phyloP scores from a whole-genome alignment of 2,329 filamentous ascomycete genomes.

The Sporothrix brunneoviolacea region DNA sequence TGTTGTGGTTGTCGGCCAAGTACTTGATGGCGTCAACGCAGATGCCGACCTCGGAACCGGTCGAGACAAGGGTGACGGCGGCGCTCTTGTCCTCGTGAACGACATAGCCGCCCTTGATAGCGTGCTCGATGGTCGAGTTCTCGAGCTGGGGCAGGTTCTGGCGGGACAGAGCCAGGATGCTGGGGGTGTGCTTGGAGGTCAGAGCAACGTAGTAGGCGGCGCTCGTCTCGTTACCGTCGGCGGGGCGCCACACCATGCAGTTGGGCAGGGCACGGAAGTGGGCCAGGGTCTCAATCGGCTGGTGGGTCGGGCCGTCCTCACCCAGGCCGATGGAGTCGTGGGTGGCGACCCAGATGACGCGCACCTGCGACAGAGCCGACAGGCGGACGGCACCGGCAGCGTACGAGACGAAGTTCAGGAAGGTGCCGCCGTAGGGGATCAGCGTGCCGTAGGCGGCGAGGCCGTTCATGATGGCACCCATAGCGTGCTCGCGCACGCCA shows the following conservation, averaged over 20 bases:
- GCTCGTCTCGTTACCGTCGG: conserved; percentile 96
- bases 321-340: conserved; percentile 99
- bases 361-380: conserved; percentile 83
- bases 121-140: conserved; percentile 82
- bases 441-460: conserved; percentile 91
- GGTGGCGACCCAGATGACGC: conserved; percentile 90
- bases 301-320: conserved; percentile 97
- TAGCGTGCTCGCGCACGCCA: conserved; percentile 85
- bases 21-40: conserved; percentile 88
- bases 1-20: conserved; percentile 78
- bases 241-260: conserved; percentile 98
- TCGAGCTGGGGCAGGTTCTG: conserved; percentile 98
- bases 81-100: conserved; percentile 78
- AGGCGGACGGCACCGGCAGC: conserved; percentile 92
- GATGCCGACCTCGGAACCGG: conserved; percentile 92
- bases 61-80: conserved; percentile 82
- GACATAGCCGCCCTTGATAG: conserved; percentile 92
- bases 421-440: conserved; percentile 90
- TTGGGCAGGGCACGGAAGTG: conserved; percentile 99
- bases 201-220: conserved; percentile 95
- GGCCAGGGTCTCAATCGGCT: conserved; percentile 95
- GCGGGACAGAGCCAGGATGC: conserved; percentile 88
- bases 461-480: conserved; percentile 93
- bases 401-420: conserved; percentile 99
- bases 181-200: conserved; percentile 82